phyloP scores from a whole-genome alignment of 1,139 yeast genomes.

The Scheffersomyces illinoinensis region DNA sequence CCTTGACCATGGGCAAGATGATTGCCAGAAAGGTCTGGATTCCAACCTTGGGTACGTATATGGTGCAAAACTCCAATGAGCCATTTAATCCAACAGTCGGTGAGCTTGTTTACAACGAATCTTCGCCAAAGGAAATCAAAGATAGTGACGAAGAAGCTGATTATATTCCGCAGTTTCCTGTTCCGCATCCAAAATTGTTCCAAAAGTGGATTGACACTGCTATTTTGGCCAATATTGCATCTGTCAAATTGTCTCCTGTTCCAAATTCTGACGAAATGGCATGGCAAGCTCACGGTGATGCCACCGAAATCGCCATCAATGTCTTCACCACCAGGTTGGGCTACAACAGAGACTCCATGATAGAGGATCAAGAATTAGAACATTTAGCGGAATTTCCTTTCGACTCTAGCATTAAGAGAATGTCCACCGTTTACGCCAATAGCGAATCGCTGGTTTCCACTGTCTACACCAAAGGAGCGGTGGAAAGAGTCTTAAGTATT shows the following conservation, averaged over 20 bases:
- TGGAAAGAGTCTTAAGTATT: slow-evolving; percentile 45
- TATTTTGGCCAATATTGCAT: slow-evolving; percentile 37
- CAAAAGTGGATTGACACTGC: slow-evolving; percentile 29
- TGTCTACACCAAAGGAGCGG: slow-evolving; percentile 54
- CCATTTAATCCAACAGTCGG: slow-evolving; percentile 45
- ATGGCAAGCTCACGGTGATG: slow-evolving; percentile 41
- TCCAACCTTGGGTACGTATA: slow-evolving; percentile 36
- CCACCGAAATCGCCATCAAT: slow-evolving; percentile 40
- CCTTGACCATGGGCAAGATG: slow-evolving; percentile 54
- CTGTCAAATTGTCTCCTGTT: slow-evolving; percentile 24
- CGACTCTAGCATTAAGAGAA: slow-evolving; percentile 43
- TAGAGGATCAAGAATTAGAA: slow-evolving; percentile 12
- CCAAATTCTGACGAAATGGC: slow-evolving; percentile 26
- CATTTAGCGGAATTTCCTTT: slow-evolving; percentile 35
- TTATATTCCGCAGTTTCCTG: slow-evolving; percentile 15
- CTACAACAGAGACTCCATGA: slow-evolving; percentile 20
- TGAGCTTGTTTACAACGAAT: slow-evolving; percentile 23
- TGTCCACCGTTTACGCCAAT: slow-evolving; percentile 44
- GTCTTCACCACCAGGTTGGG: slow-evolving; percentile 30
- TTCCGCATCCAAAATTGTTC: slow-evolving; percentile 12
- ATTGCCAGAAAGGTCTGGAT: slow-evolving; percentile 39
- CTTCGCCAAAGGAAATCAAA: slow-evolving; percentile 24
- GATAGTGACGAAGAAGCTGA: slow-evolving; percentile 35
- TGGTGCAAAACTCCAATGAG: slow-evolving; percentile 33
- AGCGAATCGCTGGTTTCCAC: slow-evolving; percentile 12